These are phyloP conservation scores for Hirsutella minnesotensis DNA, from an alignment of 2,329 filamentous ascomycete species.

Conservation along the genomic window DNA sequence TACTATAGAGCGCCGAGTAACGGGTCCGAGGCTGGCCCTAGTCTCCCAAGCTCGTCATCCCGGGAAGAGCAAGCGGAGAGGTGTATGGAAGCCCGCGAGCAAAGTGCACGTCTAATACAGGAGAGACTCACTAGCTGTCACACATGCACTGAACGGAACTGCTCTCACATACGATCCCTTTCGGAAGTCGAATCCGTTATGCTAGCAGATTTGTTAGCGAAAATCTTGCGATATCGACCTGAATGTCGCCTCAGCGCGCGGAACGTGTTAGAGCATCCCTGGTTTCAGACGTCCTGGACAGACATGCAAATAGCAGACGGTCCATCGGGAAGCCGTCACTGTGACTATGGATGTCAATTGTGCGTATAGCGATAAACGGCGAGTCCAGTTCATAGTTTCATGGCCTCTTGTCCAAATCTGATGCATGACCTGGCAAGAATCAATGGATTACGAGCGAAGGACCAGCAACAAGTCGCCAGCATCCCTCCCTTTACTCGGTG, in stretches of 20 bases:
- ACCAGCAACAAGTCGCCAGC: too few species aligned
- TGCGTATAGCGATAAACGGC: too few species aligned
- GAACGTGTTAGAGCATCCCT: slow-evolving; percentile 9
- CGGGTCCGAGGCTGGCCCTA: neutral
- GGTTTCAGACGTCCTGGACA: neutral
- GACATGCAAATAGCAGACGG: too few species aligned
- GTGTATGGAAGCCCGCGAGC: neutral
- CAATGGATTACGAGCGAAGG: too few species aligned
- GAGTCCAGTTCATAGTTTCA: too few species aligned
- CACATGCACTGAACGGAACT: neutral
- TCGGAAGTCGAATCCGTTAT: neutral
- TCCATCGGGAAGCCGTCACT: too few species aligned
- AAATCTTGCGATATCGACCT: neutral
- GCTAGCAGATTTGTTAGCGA: neutral
- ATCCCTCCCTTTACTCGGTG: too few species aligned
- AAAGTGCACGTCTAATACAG: neutral
- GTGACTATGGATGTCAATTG: too few species aligned
- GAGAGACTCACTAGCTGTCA: neutral
- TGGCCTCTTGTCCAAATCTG: too few species aligned
- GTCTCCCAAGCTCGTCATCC: neutral
- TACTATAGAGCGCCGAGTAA: neutral
- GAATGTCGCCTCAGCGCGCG: neutral
- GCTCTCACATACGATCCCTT: neutral
- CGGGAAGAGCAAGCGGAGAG: neutral
- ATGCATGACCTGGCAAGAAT: too few species aligned